phyloP scores from a whole-genome alignment of 169 alveolate genomes.

The Plasmodium chabaudi region DNA sequence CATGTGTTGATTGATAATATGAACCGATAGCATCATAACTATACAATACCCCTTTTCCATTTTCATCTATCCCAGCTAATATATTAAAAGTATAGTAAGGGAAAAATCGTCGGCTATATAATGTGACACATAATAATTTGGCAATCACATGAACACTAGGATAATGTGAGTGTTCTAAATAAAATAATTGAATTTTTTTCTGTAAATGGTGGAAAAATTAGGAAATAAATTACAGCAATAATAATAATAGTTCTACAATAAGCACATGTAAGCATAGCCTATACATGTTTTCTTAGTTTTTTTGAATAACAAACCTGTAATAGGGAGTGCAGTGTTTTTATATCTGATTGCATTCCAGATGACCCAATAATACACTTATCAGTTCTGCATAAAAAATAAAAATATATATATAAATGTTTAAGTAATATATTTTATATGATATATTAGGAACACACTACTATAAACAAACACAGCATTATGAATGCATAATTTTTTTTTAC shows the following conservation, averaged over 20 bases:
- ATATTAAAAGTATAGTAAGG: slow-evolving; percentile 94
- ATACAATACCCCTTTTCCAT: slow-evolving; percentile 87
- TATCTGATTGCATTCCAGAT: slow-evolving; percentile 96
- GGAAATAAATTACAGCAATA: too few relatives aligned
- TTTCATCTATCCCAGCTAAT: slow-evolving; percentile 90
- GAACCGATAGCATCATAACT: slow-evolving; percentile 96
- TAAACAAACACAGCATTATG: not conserved
- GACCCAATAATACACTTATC: slow-evolving; percentile 91
- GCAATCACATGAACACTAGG: slow-evolving; percentile 93
- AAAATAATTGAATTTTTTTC: slow-evolving; percentile 91
- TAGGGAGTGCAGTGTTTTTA: slow-evolving; percentile 89
- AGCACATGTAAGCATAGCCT: not conserved
- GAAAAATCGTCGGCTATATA: slow-evolving; percentile 94
- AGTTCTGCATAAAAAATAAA: slow-evolving; percentile 78
- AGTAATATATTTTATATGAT: too few relatives aligned
- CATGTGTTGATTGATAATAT: slow-evolving; percentile 89
- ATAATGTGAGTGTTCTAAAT: slow-evolving; percentile 86
- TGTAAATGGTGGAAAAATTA: slow-evolving; percentile 30
- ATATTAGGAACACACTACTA: not conserved
- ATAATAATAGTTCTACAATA: not conserved
- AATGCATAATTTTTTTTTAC: slow-evolving; percentile 32
- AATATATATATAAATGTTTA: too few relatives aligned
- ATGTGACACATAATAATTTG: slow-evolving; percentile 91
- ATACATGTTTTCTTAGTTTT: too few relatives aligned
- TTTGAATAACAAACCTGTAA: slow-evolving; percentile 74